Percentiles rank a stretch among this genome's conserved stretches.
Evolutionary conservation across 306 rosid species (phyloP).

Genomic region (Vigna trinervia): DNA sequence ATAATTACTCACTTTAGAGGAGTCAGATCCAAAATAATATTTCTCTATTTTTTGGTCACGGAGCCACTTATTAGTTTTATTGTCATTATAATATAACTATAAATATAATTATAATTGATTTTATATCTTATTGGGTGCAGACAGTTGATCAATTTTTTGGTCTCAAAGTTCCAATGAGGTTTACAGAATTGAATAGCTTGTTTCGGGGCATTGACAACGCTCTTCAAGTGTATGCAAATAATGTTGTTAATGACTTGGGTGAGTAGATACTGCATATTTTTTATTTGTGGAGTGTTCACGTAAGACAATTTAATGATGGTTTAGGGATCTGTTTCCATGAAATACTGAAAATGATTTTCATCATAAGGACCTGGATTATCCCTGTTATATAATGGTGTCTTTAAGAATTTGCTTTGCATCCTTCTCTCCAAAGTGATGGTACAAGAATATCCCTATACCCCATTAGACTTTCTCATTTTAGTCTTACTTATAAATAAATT

Average conservation of each 20-base stretch:
- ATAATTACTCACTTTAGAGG: neutral
- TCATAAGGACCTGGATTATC: conserved; percentile 21
- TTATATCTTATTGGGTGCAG: conserved; percentile 60
- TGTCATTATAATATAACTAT: neutral
- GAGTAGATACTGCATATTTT: conserved; percentile 42
- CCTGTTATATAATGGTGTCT: neutral
- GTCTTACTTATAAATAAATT: conserved; percentile 1
- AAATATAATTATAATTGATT: neutral
- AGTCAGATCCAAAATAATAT: neutral
- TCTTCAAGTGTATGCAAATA: conserved; percentile 83
- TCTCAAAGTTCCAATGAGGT: conserved; percentile 96
- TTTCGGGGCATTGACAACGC: conserved; percentile 97
- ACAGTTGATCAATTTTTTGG: conserved; percentile 94
- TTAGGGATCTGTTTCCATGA: neutral
- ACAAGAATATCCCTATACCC: neutral
- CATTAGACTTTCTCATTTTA: neutral
- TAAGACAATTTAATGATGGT: conserved; percentile 16
- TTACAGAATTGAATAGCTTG: conserved; percentile 83
- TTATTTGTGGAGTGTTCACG: conserved; percentile 26
- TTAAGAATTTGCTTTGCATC: neutral
- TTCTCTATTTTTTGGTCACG: neutral
- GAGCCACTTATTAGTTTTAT: neutral
- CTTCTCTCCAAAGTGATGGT: neutral
- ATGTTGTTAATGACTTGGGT: conserved; percentile 78
- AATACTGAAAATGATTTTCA: conserved; percentile 29